Conservation (phyloP, 225 moss, liverwort and hornwort genomes). For the Anthoceros angustus region DNA sequence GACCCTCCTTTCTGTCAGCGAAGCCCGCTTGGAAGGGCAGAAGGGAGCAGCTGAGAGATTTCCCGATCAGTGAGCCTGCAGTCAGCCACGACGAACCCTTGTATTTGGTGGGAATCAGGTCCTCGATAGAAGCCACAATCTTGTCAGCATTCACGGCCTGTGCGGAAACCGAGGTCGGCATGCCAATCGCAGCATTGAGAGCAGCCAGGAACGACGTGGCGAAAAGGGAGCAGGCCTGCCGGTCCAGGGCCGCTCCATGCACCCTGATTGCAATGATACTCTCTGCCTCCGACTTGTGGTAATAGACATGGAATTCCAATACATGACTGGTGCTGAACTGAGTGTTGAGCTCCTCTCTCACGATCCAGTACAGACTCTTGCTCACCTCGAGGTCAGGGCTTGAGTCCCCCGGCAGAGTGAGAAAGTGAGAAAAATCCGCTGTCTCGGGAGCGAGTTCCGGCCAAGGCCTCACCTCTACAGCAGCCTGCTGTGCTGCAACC, state of each 20-base stretch:
- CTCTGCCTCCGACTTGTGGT: slow-evolving; percentile 20
- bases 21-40: slow-evolving; percentile 58
- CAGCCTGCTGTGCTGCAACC: too few relatives aligned
- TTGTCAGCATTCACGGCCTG: slow-evolving; percentile 27
- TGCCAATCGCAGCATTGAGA: slow-evolving; percentile 51
- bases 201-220: slow-evolving; percentile 39
- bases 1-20: slow-evolving; percentile 28
- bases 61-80: slow-evolving; percentile 61
- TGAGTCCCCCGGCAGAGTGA: slow-evolving; percentile 32
- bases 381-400: slow-evolving; percentile 30
- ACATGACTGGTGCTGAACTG: slow-evolving; percentile 46
- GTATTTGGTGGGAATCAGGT: slow-evolving; percentile 58
- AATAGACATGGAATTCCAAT: slow-evolving; percentile 53
- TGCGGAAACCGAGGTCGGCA: slow-evolving; percentile 24
- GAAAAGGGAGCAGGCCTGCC: slow-evolving; percentile 24
- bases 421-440: slow-evolving; percentile 15
- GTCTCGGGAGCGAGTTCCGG: slow-evolving; percentile 11
- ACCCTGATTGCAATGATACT: slow-evolving; percentile 48
- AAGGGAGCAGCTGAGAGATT: slow-evolving; percentile 49
- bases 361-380: slow-evolving; percentile 26
- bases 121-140: slow-evolving; percentile 51
- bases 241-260: slow-evolving; percentile 59
- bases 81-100: slow-evolving; percentile 49
- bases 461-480: too few relatives aligned
- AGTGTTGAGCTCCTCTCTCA: slow-evolving; percentile 48